Base-by-base conservation (phyloP, 768 basidiomycete species). In the Terana coerulea region DNA sequence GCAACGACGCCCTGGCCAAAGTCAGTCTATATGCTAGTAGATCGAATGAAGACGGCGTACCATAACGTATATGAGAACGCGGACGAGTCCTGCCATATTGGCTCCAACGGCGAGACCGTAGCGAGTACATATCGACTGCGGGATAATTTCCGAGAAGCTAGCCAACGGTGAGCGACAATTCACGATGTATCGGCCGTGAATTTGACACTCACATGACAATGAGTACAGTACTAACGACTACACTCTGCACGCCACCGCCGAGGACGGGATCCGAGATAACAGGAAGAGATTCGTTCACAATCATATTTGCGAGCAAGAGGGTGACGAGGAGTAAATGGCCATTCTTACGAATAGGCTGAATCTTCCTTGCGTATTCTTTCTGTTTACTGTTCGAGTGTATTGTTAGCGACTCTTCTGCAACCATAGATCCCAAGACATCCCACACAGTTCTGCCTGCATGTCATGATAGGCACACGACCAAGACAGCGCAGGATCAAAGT, bases 91-190 rank as follows among this genome's bases (percentile, higher is more conserved):
- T 0, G 84, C 88, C 83, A 88, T 86, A 55, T 85, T 84, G 9
- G 89, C 88, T 37, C 91, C 89, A 42, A 93, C 77, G 53, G 85
- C 86, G 4, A 92, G 75, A 22, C 91, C 91, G 69, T 90, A 84
- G 36, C 91, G 83, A 17, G 88, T 88, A 64, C 88, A 94, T 15
- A 92, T 68, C 2, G 87, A 87, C 62, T 93, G 91, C 0, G 91
- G 91, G 54, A 92, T 91, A 53, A 92, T 89, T 69, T 93, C 90
- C 14, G 89, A 75, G 65, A 91, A 92, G 52, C 89, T 92, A 14
- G 39, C 26, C 14, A 46, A 40, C 19, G 17, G 30, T 9, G 35
- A 15, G 36, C 51, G 41, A n/a, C n/a, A 39, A 36, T 39, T n/a
- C 30, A 11, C n/a, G 11, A 2, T 39, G 24, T 26, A 29, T 6